Evolutionary conservation across 2,329 filamentous ascomycete species (phyloP).

Genomic region (Orbilia javanica): DNA sequence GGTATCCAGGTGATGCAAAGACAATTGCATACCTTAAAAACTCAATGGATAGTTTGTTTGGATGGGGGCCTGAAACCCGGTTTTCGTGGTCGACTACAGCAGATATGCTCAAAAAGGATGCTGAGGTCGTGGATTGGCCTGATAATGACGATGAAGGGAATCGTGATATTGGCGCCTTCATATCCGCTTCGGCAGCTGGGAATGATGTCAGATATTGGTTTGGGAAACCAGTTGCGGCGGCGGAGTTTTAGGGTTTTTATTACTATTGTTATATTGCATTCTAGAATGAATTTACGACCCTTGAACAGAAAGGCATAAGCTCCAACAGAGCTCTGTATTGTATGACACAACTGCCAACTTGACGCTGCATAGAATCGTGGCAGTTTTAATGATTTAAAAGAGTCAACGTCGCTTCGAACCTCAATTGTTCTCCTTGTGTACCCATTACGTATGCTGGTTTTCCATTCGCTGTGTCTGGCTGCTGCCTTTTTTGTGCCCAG

Average conservation of each 20-base stretch:
- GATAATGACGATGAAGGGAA: conserved; percentile 73
- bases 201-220: conserved; percentile 41
- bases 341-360: background rate
- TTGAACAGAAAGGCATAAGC: background rate
- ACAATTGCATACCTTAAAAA: conserved; percentile 83
- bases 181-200: conserved; percentile 1
- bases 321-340: background rate
- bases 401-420: background rate
- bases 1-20: conserved; percentile 88
- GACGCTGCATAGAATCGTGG: background rate
- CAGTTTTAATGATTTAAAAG: background rate
- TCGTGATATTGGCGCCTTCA: conserved; percentile 34
- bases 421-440: background rate
- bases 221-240: conserved; percentile 11
- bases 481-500: conserved; percentile 8
- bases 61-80: conserved; percentile 91
- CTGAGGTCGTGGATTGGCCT: conserved; percentile 86
- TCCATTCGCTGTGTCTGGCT: conserved; percentile 4
- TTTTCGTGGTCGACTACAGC: conserved; percentile 98
- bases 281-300: conserved; percentile 4
- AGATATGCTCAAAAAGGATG: conserved; percentile 87
- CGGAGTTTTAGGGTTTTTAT: conserved; percentile 11
- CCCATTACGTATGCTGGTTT: conserved; percentile 15
- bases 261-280: no score
- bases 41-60: conserved; percentile 93